These are phyloP conservation scores for Dothiorella sarmentorum DNA, from an alignment of 2,329 filamentous ascomycete genomes.

Conservation along the genomic window DNA sequence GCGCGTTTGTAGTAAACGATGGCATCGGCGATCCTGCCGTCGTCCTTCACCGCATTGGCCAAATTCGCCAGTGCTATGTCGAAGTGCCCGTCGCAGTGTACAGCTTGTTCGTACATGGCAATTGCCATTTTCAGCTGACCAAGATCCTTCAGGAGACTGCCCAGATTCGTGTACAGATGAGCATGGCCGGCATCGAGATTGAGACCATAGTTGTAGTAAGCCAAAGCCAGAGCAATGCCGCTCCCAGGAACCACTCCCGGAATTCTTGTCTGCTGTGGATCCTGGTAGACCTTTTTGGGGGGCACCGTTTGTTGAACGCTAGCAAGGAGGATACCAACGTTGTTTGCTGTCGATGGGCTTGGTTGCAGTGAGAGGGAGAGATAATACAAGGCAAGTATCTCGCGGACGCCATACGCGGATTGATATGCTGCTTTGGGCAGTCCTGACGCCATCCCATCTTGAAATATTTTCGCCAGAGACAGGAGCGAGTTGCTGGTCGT, in stretches of 20 bases:
- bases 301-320: conserved; percentile 72
- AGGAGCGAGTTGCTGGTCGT: conserved; percentile 94
- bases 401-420: conserved; percentile 73
- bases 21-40: conserved; percentile 85
- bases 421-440: conserved; percentile 43
- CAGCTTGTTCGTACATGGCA: conserved; percentile 94
- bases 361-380: conserved; percentile 90
- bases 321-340: conserved; percentile 94
- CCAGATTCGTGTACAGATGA: conserved; percentile 93
- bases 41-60: conserved; percentile 96
- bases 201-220: conserved; percentile 94
- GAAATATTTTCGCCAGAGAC: conserved; percentile 94
- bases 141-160: conserved; percentile 92
- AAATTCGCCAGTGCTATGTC: conserved; percentile 96
- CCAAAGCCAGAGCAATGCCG: conserved; percentile 80
- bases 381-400: conserved; percentile 94
- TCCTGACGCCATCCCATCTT: conserved; percentile 77
- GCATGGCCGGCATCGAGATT: conserved; percentile 84
- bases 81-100: conserved; percentile 87
- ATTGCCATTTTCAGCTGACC: conserved; percentile 89
- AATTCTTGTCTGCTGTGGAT: conserved; percentile 47
- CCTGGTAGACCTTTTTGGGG: conserved; percentile 39
- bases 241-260: conserved; percentile 82
- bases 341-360: conserved; percentile 96
- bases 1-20: conserved; percentile 89